Conservation (phyloP, 495 filamentous ascomycete genomes). For the Aspergillus sparsus region DNA sequence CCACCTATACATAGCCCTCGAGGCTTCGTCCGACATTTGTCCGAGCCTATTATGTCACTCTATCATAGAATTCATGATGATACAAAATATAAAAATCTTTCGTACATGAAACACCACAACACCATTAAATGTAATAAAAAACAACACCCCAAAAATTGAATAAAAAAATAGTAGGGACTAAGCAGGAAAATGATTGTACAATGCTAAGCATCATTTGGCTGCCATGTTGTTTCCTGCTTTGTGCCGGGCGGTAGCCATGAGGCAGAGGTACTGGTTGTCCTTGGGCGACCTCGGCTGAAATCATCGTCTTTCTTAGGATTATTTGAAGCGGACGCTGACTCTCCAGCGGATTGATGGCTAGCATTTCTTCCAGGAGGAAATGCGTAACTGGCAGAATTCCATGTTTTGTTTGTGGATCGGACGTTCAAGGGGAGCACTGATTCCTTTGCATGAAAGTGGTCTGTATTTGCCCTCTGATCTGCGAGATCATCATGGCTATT, state of each 20-base stretch:
- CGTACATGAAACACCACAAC: background rate
- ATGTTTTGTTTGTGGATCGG: constrained; percentile 34
- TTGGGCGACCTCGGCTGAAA: constrained; percentile 47
- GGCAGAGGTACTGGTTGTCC: constrained; percentile 57
- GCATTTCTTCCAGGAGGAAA: constrained; percentile 34
- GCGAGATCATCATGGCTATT: constrained; percentile 82
- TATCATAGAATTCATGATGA: constrained; percentile 9
- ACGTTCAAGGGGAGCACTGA: constrained; percentile 69
- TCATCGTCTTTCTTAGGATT: constrained; percentile 65
- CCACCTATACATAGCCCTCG: no score
- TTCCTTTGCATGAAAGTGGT: constrained; percentile 59
- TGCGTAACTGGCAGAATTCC: constrained; percentile 47
- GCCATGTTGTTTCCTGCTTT: constrained; percentile 81
- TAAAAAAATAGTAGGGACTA: constrained; percentile 1
- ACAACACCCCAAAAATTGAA: background rate
- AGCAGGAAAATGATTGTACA: constrained; percentile 16
- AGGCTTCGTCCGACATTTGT: background rate
- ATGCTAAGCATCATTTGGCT: constrained; percentile 48
- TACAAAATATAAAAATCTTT: constrained; percentile 5
- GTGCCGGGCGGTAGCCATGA: constrained; percentile 72
- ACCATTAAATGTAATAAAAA: background rate
- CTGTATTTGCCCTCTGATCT: constrained; percentile 64
- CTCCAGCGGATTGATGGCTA: constrained; percentile 30
- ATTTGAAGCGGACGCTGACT: constrained; percentile 33
- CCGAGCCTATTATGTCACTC: background rate